phyloP scores from a whole-genome alignment of 345 rosid genomes.

The Kernera saxatilis region DNA sequence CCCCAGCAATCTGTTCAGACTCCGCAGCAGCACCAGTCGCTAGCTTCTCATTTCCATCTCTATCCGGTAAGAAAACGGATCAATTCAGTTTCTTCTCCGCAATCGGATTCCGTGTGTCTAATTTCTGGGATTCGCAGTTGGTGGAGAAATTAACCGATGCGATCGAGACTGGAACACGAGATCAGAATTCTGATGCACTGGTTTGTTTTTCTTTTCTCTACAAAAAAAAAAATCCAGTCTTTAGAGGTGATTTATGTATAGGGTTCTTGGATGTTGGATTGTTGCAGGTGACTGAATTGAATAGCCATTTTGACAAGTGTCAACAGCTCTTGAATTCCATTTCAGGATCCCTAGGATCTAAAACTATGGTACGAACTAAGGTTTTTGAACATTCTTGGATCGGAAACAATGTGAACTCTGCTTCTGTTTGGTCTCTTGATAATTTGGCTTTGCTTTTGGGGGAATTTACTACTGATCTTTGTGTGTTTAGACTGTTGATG shows the following conservation, averaged over 20 bases:
- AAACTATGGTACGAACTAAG: constrained; percentile 53
- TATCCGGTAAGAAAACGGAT: constrained; percentile 35
- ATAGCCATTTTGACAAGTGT: constrained; percentile 77
- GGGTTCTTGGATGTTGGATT: constrained; percentile 10
- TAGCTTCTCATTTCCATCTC: constrained; percentile 88
- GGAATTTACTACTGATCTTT: neutral
- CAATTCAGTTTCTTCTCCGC: neutral
- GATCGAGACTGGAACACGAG: constrained; percentile 65
- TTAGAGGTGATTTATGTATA: neutral
- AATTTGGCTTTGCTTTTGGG: neutral
- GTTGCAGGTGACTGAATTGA: constrained; percentile 57
- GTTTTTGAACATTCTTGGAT: neutral
- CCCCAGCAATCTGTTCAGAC: constrained; percentile 36
- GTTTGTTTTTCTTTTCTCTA: constrained; percentile 22
- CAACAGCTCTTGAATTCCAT: constrained; percentile 84
- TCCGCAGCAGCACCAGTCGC: constrained; percentile 68
- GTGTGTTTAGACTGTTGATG: constrained; percentile 65
- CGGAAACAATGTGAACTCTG: neutral
- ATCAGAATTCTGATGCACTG: constrained; percentile 79
- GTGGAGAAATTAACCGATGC: constrained; percentile 67
- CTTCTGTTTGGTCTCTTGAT: neutral
- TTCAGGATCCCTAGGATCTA: constrained; percentile 54
- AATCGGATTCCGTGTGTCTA: neutral
- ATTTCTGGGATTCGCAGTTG: constrained; percentile 32
- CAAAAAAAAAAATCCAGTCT: neutral